Conservation (phyloP, 805 yeast species). For the Barnettozyma sucrosica region DNA sequence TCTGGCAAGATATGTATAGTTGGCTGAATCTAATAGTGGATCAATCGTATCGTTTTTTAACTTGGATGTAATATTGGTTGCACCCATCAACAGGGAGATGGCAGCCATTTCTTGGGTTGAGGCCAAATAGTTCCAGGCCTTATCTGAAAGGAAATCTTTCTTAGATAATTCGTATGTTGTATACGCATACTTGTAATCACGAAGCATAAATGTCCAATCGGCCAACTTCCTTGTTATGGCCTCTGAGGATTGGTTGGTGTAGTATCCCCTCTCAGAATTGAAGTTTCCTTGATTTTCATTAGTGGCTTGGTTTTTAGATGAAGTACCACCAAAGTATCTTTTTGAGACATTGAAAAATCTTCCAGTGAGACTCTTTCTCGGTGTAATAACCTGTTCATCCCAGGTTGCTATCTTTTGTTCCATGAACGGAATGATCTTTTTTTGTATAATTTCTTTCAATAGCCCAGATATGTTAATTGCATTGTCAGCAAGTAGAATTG, state of each 20-base stretch:
- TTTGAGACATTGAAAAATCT: conserved; percentile 63
- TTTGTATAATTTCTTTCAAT: conserved; percentile 31
- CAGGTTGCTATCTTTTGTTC: conserved; percentile 71
- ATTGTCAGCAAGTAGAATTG: conserved; percentile 13
- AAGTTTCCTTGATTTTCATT: conserved; percentile 32
- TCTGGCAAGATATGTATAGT: conserved; percentile 70
- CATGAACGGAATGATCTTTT: conserved; percentile 67
- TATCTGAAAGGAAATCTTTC: conserved; percentile 70
- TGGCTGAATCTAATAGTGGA: conserved; percentile 54
- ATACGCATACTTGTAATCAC: conserved; percentile 82
- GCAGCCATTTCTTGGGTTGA: conserved; percentile 88
- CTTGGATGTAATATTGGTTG: conserved; percentile 35
- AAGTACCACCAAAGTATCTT: conserved; percentile 39
- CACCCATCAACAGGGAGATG: conserved; percentile 59
- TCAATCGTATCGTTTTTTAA: conserved; percentile 39
- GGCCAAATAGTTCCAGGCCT: conserved; percentile 76
- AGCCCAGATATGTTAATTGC: conserved; percentile 16
- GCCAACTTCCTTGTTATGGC: conserved; percentile 76
- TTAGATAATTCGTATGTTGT: conserved; percentile 76
- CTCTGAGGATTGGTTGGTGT: conserved; percentile 59
- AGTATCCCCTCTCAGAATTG: conserved; percentile 49
- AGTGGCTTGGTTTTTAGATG: conserved; percentile 18
- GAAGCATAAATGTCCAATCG: conserved; percentile 88
- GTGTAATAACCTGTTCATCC: conserved; percentile 78
- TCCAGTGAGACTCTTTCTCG: conserved; percentile 71